Base-by-base conservation (phyloP, 352 stramenopile genomes). In the Globisporangium cylindrosporum region DNA sequence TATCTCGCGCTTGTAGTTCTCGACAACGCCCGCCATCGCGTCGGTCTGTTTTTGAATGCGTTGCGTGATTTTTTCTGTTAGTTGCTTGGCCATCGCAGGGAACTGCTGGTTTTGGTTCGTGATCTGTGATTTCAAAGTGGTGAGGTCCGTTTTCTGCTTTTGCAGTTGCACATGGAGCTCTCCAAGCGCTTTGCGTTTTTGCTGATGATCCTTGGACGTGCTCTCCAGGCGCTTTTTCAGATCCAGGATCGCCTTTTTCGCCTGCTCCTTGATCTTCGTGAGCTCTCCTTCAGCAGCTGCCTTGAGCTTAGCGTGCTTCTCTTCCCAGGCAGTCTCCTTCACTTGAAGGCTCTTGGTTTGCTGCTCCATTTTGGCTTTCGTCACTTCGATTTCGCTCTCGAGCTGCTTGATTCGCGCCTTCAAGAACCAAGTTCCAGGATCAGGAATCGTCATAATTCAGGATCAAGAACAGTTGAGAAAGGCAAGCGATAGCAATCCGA, bases 1-100 rank as follows among this genome's bases (percentile, higher is more conserved):
- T 64, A 95, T 84, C 66, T 95, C 88, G 36, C 89, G 86, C 60
- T 94, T 91, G 78, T 96, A 96, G 68, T 95, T 96, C 54, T 96
- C 89, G 29, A 96, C 86, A 15, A 96, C 84, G 24, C 85, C 89
- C 14, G 85, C 80, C 83, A 95, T 92, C 10, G 85, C 88, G 56
- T 92, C 85, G 4, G 83, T 73, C 55, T 95, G 88, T 55, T 87
- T 85, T 61, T 90, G 74, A 9, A 94, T 71, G 10, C 88, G 86
- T 51, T 89, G 75, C 7, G 79, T 77, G 60, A 94, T 85, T 62
- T 91, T 92, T 12, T 88, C 82, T 1, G 81, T 82, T 60, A 94
- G 59, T n/a, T 95, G 86, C 51, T 84, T 92, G 9, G 78, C 69
- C 38, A 91, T 56, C 8, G 84, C 46, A 22, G 82, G 81, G 41